Evolutionary conservation across 2,329 filamentous ascomycete genomes (phyloP).

Genomic region (Penicillium sp.): DNA sequence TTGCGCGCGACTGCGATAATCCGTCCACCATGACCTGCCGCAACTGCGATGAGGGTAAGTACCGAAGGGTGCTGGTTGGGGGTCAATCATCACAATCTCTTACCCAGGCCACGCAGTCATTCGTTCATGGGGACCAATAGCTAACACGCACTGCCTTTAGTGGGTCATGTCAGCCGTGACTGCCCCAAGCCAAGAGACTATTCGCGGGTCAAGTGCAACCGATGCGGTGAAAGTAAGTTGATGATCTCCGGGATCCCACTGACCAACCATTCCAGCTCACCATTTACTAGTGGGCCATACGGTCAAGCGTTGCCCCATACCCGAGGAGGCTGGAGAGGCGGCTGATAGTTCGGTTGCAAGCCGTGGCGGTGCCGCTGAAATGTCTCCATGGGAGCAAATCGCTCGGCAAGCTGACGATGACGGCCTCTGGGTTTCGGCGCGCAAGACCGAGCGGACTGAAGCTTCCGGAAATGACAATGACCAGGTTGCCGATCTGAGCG

Average conservation of each 20-base stretch:
- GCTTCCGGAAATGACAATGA: too few relatives aligned
- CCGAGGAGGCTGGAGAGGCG: not conserved
- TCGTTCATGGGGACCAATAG: not conserved
- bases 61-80: too few relatives aligned
- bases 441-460: too few relatives aligned
- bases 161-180: constrained; percentile 45
- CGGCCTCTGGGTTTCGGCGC: too few relatives aligned
- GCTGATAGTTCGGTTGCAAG: not conserved
- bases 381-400: not conserved
- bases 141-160: constrained; percentile 24
- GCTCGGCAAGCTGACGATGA: too few relatives aligned
- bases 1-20: constrained; percentile 44
- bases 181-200: constrained; percentile 46
- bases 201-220: constrained; percentile 46
- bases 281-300: constrained; percentile 43
- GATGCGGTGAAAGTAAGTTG: constrained; percentile 44
- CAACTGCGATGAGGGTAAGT: constrained; percentile 46
- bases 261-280: constrained; percentile 9
- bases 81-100: too few relatives aligned
- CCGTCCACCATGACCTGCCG: constrained; percentile 43
- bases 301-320: constrained; percentile 35
- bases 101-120: too few relatives aligned
- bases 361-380: not conserved
- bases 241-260: not conserved
- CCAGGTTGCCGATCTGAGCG: not conserved